Base-by-base conservation (phyloP, 768 basidiomycete species). In the Serendipita vermifera region DNA sequence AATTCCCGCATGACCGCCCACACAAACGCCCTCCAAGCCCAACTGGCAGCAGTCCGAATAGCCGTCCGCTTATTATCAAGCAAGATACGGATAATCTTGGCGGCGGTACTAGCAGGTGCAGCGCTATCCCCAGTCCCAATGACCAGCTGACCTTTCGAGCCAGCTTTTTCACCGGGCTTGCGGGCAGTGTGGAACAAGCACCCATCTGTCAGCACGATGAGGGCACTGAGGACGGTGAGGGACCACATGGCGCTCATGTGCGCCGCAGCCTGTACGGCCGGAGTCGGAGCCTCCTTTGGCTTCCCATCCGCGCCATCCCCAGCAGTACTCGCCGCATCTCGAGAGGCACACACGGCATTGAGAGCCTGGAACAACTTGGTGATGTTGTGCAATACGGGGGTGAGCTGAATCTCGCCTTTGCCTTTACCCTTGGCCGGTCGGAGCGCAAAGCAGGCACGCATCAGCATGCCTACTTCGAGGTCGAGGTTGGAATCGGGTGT, bases 221-320 rank as follows among this genome's bases (percentile, higher is more conserved):
- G 68, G 58, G 74, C 73, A 0, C 82, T 79, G 1, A 87, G 69
- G 31, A 87, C 81, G 58, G 76, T 77, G 55, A 86, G 70, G 3
- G 77, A 81, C 87, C 87, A 89, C 1, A 83, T 80, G 6, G 87
- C 85, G 1, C 85, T 83, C 80, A 3, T 70, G 66, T 1, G 75
- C 71, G 14, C 67, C 67, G 41, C 88, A 69, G 1, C 82, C 83
- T 0, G 78, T 78, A 26, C 83, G 78, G 3, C 88, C 72, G 1
- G 83, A 83, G 51, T 82, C 79, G 33, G 81, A 65, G 58, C 87
- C 82, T 2, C 68, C 33, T 1, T 80, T 67, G 43, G 84, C 83
- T 9, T 66, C 60, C 2, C 62, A 60, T 3, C 61, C 58, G 59
- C 17, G 65, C 62, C 55, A 35, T 62, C 55, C 48, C 72, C 69